A percentile compares a stretch with the other conserved stretches of the same genome.
Conservation (phyloP, 331 rosid genomes). For the Acacia pycnantha region DNA sequence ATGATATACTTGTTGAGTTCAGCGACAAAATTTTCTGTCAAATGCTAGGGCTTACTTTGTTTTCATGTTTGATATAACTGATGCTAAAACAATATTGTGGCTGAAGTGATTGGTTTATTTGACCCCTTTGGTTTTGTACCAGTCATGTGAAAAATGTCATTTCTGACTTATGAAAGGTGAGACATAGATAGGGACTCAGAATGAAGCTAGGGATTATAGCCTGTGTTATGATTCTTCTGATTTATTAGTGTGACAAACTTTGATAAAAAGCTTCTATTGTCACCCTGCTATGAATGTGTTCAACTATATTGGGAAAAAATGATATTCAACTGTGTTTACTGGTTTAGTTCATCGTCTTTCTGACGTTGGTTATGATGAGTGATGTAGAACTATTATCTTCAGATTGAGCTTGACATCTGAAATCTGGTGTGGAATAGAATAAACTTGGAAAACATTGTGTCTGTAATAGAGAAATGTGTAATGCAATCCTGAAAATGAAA, state of each 20-base stretch:
- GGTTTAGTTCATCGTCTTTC: constrained; percentile 14
- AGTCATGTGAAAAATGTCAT: not conserved
- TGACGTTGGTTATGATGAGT: constrained; percentile 1
- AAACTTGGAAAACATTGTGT: not conserved
- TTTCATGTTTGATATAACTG: not conserved
- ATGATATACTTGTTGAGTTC: not conserved
- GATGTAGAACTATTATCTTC: not conserved
- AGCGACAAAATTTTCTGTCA: not conserved
- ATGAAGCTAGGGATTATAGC: not conserved
- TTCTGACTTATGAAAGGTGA: not conserved
- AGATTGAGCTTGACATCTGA: constrained; percentile 1
- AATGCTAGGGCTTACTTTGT: not conserved
- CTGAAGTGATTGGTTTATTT: not conserved
- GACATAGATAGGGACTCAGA: not conserved
- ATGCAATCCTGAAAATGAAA: not conserved
- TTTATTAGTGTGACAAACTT: not conserved
- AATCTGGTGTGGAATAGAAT: not conserved
- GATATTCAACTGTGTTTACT: not conserved
- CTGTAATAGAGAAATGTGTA: not conserved
- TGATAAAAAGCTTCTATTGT: not conserved
- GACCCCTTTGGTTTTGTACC: not conserved
- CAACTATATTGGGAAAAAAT: not conserved
- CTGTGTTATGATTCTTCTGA: not conserved
- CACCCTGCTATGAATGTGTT: not conserved
- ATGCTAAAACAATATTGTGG: not conserved